Conservation (phyloP, 108 stramenopile genomes). For the Cylindrotheca fusiformis region DNA sequence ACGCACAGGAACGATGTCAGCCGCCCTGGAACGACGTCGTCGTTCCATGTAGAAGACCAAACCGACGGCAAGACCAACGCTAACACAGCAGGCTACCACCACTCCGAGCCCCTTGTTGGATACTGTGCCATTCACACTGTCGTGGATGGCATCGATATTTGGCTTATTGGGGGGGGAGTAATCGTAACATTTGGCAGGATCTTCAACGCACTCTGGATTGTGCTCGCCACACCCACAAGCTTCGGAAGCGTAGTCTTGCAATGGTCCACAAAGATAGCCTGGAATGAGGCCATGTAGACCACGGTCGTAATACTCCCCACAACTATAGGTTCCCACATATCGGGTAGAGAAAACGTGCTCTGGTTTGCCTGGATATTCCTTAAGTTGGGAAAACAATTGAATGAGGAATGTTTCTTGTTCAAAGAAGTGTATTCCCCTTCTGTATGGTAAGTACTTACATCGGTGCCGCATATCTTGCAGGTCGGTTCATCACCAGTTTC, state of each 20-base stretch:
- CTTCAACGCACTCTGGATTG: slow-evolving; percentile 4
- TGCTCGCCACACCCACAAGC: slow-evolving; percentile 14
- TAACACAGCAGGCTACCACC: no score
- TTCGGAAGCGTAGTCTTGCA: slow-evolving; percentile 10
- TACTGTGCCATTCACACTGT: no score
- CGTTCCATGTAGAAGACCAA: no score
- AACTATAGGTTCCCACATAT: slow-evolving; percentile 13
- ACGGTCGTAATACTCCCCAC: slow-evolving; percentile 1
- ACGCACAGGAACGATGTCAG: no score
- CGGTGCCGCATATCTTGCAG: slow-evolving; percentile 9
- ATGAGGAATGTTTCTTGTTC: no score
- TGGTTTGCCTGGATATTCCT: slow-evolving; percentile 11
- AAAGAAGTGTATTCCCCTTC: no score
- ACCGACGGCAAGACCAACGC: no score
- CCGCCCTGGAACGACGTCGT: no score
- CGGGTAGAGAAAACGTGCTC: neutral
- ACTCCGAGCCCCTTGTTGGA: no score
- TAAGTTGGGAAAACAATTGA: no score
- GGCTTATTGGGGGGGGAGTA: no score
- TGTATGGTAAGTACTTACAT: neutral
- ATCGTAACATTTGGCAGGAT: slow-evolving; percentile 5
- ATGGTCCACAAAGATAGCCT: slow-evolving; percentile 10
- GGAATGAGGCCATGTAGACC: slow-evolving; percentile 11
- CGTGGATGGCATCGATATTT: no score
- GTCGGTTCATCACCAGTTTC: slow-evolving; percentile 3